Conservation (phyloP, 2,329 filamentous ascomycete species). For the Diaporthe capsici region DNA sequence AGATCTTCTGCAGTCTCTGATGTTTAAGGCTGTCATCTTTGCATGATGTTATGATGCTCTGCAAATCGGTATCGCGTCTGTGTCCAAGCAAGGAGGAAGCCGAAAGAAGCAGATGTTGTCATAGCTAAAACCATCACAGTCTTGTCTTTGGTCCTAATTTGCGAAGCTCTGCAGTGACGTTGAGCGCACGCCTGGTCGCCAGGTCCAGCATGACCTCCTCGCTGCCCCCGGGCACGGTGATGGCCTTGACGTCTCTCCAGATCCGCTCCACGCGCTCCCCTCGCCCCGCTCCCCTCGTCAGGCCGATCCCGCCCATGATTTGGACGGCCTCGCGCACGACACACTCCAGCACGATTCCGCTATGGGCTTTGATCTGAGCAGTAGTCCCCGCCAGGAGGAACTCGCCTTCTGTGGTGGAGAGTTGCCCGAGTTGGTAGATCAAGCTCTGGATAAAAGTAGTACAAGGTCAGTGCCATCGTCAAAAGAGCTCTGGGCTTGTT, state of each 20-base stretch:
- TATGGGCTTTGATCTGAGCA: slow-evolving; percentile 43
- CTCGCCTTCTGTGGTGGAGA: slow-evolving; percentile 39
- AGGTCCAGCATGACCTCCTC: slow-evolving; percentile 44
- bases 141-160: background rate
- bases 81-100: background rate
- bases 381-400: slow-evolving; percentile 48
- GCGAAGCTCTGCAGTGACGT: background rate
- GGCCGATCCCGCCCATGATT: slow-evolving; percentile 42
- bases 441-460: slow-evolving; percentile 46
- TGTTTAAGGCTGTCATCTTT: background rate
- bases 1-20: background rate
- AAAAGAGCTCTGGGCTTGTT: background rate
- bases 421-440: slow-evolving; percentile 59
- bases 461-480: background rate
- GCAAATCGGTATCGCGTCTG: too few species aligned
- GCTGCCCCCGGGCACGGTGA: slow-evolving; percentile 42
- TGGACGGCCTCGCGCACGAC: slow-evolving; percentile 42
- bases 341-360: slow-evolving; percentile 42
- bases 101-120: background rate
- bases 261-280: slow-evolving; percentile 43
- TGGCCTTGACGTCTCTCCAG: slow-evolving; percentile 42
- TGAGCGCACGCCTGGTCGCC: slow-evolving; percentile 37
- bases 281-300: slow-evolving; percentile 42
- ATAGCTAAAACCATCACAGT: background rate
- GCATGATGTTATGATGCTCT: background rate